Evolutionary conservation across 2,329 filamentous ascomycete species (phyloP).

Genomic region (Epichloe gansuensis): DNA sequence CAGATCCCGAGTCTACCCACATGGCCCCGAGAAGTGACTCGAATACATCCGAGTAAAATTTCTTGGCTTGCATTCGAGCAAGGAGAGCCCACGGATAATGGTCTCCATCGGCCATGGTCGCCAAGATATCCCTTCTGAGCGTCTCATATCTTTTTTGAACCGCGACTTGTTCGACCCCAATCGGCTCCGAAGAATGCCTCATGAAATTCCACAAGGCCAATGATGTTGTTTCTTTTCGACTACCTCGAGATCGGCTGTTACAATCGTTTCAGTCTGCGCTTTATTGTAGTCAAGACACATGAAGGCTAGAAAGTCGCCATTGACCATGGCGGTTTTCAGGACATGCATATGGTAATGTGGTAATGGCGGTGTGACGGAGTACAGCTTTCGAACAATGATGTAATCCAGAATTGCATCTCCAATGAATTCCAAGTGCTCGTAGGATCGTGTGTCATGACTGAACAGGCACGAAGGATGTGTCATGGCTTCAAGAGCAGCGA

Average conservation of each 20-base stretch:
- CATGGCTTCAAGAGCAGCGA: constrained; percentile 60
- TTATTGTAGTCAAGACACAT: constrained; percentile 43
- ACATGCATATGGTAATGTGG: constrained; percentile 56
- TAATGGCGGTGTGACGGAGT: constrained; percentile 29
- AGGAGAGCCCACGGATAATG: constrained; percentile 71
- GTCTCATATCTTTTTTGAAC: constrained; percentile 32
- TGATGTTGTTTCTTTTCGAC: constrained; percentile 8
- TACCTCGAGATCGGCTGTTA: constrained; percentile 10
- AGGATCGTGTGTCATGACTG: constrained; percentile 25
- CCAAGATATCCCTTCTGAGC: constrained; percentile 36
- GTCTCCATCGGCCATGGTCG: constrained; percentile 34
- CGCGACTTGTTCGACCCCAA: constrained; percentile 34
- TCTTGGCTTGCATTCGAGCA: constrained; percentile 51
- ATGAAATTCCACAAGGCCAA: constrained; percentile 58
- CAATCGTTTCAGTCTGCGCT: constrained; percentile 11
- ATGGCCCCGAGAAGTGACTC: constrained; percentile 73
- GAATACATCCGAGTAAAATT: constrained; percentile 74
- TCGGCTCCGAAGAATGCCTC: constrained; percentile 39
- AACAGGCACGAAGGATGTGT: constrained; percentile 58
- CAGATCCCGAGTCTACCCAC: constrained; percentile 63
- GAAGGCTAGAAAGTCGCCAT: constrained; percentile 69
- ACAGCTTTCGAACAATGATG: constrained; percentile 55
- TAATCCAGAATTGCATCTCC: constrained; percentile 79
- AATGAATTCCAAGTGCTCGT: constrained; percentile 75
- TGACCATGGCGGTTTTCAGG: constrained; percentile 64